A percentile compares a stretch with the other conserved stretches of the same genome.
These are phyloP conservation scores for Pyrus hybrid DNA, from an alignment of 331 rosid genomes.

Conservation along the genomic window DNA sequence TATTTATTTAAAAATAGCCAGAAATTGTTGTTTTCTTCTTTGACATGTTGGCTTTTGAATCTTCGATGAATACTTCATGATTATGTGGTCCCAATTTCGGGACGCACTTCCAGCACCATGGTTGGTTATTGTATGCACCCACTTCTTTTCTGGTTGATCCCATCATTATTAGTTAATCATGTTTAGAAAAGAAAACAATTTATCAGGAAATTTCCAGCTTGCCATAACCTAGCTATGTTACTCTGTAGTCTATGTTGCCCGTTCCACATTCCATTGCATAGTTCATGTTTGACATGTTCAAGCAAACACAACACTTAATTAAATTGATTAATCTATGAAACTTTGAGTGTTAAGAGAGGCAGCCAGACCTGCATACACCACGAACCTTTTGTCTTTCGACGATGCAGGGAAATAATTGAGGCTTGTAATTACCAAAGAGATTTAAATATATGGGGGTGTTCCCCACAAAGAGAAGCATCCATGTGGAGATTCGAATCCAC, in stretches of 20 bases:
- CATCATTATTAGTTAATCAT: background rate
- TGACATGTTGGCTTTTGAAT: background rate
- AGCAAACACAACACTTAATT: background rate
- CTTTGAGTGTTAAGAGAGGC: background rate
- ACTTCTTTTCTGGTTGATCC: background rate
- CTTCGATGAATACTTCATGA: background rate
- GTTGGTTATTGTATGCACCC: background rate
- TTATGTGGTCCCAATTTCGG: constrained; percentile 2
- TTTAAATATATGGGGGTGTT: background rate
- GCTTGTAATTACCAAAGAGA: background rate
- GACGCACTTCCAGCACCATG: background rate
- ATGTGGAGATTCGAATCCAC: background rate
- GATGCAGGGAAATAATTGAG: background rate
- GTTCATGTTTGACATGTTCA: background rate
- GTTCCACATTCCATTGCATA: background rate
- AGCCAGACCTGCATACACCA: constrained; percentile 5
- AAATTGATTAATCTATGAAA: background rate
- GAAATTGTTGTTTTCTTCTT: background rate
- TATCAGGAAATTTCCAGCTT: constrained; percentile 1
- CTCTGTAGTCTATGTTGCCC: background rate
- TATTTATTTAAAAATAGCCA: background rate
- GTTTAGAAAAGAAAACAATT: background rate
- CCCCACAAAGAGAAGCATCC: background rate
- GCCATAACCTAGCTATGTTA: background rate
- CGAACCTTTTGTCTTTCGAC: background rate